A percentile compares a stretch with the other conserved stretches of the same genome.
These are phyloP conservation scores for Theileria parva DNA, from an alignment of 169 alveolate genomes.

Conservation along the genomic window DNA sequence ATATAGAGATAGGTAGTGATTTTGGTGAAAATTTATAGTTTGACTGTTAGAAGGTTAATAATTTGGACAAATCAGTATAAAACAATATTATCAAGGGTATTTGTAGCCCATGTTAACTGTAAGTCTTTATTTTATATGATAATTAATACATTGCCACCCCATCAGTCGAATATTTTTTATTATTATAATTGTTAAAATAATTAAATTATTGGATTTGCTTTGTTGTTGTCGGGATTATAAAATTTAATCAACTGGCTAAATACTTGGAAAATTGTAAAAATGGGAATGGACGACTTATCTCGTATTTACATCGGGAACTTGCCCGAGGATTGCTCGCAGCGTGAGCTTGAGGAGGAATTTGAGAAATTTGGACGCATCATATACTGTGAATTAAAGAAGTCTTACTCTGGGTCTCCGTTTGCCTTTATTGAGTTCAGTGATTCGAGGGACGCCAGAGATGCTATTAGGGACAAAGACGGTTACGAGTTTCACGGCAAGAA, in stretches of 20 bases:
- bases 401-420: slow-evolving; percentile 77
- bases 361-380: slow-evolving; percentile 77
- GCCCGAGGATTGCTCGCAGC: slow-evolving; percentile 77
- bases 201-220: not conserved
- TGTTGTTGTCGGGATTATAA: not conserved
- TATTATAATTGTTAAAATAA: not conserved
- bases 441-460: slow-evolving; percentile 85
- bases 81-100: not conserved
- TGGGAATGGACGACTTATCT: slow-evolving; percentile 62
- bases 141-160: not conserved
- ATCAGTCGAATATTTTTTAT: not conserved
- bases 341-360: slow-evolving; percentile 81
- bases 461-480: slow-evolving; percentile 81
- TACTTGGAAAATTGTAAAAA: slow-evolving; percentile 26
- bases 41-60: not conserved
- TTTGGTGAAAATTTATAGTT: not conserved
- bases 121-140: not conserved
- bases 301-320: slow-evolving; percentile 82
- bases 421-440: slow-evolving; percentile 83
- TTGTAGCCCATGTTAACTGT: not conserved
- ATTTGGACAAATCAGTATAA: not conserved
- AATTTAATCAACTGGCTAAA: not conserved
- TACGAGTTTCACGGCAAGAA: slow-evolving; percentile 75
- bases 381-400: slow-evolving; percentile 76
- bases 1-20: not conserved